Base-by-base conservation (phyloP, 2,329 filamentous ascomycete species). In the Diaporthe ilicicola region DNA sequence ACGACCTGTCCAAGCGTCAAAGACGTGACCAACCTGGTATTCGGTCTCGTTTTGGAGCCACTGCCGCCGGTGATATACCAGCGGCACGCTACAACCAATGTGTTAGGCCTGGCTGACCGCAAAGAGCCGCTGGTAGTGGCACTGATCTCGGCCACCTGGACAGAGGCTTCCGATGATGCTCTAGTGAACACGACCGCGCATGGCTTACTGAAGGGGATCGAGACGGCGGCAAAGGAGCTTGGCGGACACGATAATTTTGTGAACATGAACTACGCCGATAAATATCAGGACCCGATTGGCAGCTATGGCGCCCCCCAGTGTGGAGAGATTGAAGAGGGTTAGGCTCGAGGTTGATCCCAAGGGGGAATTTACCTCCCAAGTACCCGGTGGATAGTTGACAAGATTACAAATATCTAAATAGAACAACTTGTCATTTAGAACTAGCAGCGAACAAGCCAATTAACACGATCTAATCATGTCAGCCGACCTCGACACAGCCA, bases 201-300 rank as follows among this genome's bases (percentile, higher is more conserved):
- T 27, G 54, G n/a, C 15, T 51, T 66, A 3, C 10, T 73, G 42
- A 32, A 37, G 5, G 46, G 12, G 13, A 37, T 71, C 29, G 51
- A 66, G 13, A 29, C 55, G n/a, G 62, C 19, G 1, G 64, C 69
- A 5, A 46, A 27, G 12, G 15, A 17, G 1, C 24, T 72, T 29
- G 66, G 73, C 4, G 59, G 48, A 1, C 59, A 51, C 17, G 72
- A 73, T 19, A 34, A 56, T 1, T 73, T 61, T 27, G 22, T 69
- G 17, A 72, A 70, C 42, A 55, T 69, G 1, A 73, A 72, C n/a
- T 73, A 72, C 42, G 72, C 72, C 17, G 72, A 32, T 7, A 27
- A 54, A 9, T 67, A 50, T 56, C 72, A 73, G 39, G 50, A 72
- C 3, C 65, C 67, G 1, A 67, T 72, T 34, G 59, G 39, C 1